Base-by-base conservation (phyloP, 2,329 filamentous ascomycete species). In the Aureobasidium sp. region DNA sequence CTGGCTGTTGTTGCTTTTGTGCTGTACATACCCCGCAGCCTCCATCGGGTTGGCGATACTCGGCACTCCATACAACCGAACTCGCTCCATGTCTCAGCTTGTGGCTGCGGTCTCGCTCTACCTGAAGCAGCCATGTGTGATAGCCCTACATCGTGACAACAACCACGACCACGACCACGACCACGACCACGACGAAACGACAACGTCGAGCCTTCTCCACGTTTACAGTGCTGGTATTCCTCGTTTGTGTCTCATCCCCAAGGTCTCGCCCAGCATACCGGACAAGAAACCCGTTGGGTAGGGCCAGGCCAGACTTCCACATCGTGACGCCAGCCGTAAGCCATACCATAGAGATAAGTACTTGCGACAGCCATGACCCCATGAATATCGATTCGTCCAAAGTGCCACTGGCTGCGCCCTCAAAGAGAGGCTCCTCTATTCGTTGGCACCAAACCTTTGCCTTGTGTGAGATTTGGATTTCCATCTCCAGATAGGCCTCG, bases 171-270 rank as follows among this genome's bases (percentile, higher is more conserved):
- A 47, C 45, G 35, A 22, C 7, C n/a, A 31, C 24, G 11, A 42
- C 45, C 2, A 19, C 24, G 33, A 40, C 27, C 27, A 47, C 45
- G 35, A 22, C 7, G 29, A 42, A 60, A 50, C 35, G 22, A 49
- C 45, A 60, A 60, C 57, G 57, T 60, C 40, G 57, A 45, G 45
- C 35, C 45, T 50, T 50, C 53, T 40, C 45, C 57, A 49, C 31
- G 35, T 50, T 47, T 42, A 12, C 31, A 14, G 15, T 48, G 42
- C 29, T 45, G 42, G 6, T 17, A 35, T 59, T 47, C 37, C 37
- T 44, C n/a, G 39, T 45, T 33, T n/a, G 8, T 57, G 53, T 57
- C 53, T 57, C 53, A 57, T 45, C 27, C n/a, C 29, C 40, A 58
- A 7, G 31, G 54, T 58, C 54, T 37, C 42, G 54, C 35, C 54